Evolutionary conservation across 1,284 basidiomycete species (phyloP).

Genomic region (Phellinidium pouzarii): DNA sequence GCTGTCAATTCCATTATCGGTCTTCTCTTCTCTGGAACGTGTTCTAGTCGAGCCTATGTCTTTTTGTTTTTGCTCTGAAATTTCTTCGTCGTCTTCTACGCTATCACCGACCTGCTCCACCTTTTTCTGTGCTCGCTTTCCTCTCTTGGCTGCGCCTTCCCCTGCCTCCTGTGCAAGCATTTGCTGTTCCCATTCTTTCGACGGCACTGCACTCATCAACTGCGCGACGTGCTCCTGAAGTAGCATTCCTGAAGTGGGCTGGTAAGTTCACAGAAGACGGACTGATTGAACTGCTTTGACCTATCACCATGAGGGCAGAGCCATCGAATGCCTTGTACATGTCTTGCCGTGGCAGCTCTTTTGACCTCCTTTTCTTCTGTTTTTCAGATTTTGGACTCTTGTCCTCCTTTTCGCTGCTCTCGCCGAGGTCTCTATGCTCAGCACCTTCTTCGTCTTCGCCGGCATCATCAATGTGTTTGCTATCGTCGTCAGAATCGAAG

Average conservation of each 20-base stretch:
- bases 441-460: conserved; percentile 15
- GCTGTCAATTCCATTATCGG: conserved; percentile 18
- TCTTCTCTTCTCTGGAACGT: conserved; percentile 6
- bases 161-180: conserved; percentile 19
- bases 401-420: conserved; percentile 15
- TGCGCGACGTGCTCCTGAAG: conserved; percentile 55
- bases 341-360: conserved; percentile 33
- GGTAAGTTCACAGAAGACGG: conserved; percentile 7
- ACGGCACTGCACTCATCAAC: conserved; percentile 34
- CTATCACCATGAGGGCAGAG: conserved; percentile 62
- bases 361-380: conserved; percentile 19
- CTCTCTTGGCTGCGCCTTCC: conserved; percentile 1
- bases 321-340: conserved; percentile 74
- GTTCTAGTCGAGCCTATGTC: background rate
- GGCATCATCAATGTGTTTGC: background rate
- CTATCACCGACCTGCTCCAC: background rate
- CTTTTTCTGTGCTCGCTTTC: background rate
- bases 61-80: background rate
- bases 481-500: background rate
- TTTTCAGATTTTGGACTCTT: background rate
- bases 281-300: conserved; percentile 31
- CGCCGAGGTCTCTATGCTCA: background rate
- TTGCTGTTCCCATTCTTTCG: conserved; percentile 37
- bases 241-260: conserved; percentile 45
- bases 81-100: background rate